Conservation (phyloP, 805 yeast species). For the Hemisphaericaspora nanyangensis region DNA sequence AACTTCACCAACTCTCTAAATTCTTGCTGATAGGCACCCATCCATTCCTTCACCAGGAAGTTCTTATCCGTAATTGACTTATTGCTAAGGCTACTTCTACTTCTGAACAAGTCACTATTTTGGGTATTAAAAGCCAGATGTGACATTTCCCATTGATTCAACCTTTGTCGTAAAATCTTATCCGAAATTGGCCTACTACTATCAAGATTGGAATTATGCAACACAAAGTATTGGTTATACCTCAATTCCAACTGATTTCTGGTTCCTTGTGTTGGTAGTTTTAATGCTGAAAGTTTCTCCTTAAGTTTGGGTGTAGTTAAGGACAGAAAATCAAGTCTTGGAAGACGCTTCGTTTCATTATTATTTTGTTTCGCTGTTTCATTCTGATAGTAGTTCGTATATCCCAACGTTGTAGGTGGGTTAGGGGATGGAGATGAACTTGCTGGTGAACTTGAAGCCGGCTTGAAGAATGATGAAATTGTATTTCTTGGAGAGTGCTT, state of each 20-base stretch:
- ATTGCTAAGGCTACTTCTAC: conserved; percentile 16
- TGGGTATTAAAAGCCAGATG: conserved; percentile 30
- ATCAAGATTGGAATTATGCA: conserved; percentile 82
- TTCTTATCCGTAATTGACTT: conserved; percentile 42
- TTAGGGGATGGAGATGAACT: background rate
- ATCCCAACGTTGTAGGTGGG: conserved; percentile 11
- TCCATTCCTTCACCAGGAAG: conserved; percentile 46
- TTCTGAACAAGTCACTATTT: conserved; percentile 21
- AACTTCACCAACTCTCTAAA: conserved; percentile 34
- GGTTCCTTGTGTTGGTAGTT: conserved; percentile 61
- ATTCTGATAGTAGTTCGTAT: conserved; percentile 29
- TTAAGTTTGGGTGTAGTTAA: conserved; percentile 58
- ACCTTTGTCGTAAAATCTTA: conserved; percentile 48
- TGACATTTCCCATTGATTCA: conserved; percentile 65
- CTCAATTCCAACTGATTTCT: conserved; percentile 62
- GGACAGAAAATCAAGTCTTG: conserved; percentile 63
- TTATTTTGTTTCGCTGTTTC: conserved; percentile 23
- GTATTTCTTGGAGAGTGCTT: conserved; percentile 11
- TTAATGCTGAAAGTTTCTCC: conserved; percentile 50
- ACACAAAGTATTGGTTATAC: conserved; percentile 69
- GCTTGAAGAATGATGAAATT: conserved; percentile 31
- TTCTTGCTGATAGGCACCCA: conserved; percentile 32
- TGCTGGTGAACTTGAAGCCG: background rate
- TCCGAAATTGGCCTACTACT: conserved; percentile 61
- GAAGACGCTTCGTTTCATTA: conserved; percentile 38